phyloP scores from a whole-genome alignment of 2,329 filamentous ascomycete genomes.

The Colletotrichum liaoningense region DNA sequence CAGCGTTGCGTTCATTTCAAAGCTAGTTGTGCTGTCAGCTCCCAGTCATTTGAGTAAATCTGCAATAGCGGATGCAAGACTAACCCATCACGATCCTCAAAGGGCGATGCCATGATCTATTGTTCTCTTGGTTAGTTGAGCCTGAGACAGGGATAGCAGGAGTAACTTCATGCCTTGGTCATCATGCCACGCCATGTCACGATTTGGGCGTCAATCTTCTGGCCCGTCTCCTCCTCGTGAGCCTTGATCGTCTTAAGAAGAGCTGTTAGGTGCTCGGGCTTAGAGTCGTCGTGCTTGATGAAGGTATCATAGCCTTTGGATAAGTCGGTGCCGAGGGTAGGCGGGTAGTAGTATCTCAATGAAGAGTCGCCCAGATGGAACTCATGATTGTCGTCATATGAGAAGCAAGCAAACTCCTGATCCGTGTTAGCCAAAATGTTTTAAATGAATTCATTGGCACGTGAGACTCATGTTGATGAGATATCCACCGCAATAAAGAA shows the following conservation, averaged over 20 bases:
- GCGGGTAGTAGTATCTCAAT: conserved; percentile 89
- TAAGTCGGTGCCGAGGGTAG: conserved; percentile 76
- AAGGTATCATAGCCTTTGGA: conserved; percentile 86
- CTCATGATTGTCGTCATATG: conserved; percentile 85
- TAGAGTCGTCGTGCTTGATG: conserved; percentile 81
- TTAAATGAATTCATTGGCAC: neutral
- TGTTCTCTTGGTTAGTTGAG: conserved; percentile 47
- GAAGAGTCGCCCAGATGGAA: conserved; percentile 83
- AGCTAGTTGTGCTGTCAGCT: conserved; percentile 61
- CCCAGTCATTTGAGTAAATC: neutral
- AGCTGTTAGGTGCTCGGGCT: conserved; percentile 89
- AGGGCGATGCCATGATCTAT: conserved; percentile 87
- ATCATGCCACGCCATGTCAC: conserved; percentile 98
- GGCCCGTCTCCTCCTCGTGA: conserved; percentile 75
- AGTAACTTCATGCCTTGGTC: conserved; percentile 79
- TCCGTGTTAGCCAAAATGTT: neutral
- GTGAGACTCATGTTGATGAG: neutral
- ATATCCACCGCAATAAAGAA: neutral
- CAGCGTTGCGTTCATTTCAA: conserved; percentile 94
- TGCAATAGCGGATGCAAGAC: conserved; percentile 37
- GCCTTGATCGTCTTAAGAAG: conserved; percentile 80
- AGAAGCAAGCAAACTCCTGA: conserved; percentile 92
- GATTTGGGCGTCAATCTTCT: conserved; percentile 79
- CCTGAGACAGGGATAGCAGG: neutral
- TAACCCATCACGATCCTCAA: conserved; percentile 83